These are phyloP conservation scores for Artemisia annua DNA, from an alignment of 129 eudicot genomes.

Conservation along the genomic window DNA sequence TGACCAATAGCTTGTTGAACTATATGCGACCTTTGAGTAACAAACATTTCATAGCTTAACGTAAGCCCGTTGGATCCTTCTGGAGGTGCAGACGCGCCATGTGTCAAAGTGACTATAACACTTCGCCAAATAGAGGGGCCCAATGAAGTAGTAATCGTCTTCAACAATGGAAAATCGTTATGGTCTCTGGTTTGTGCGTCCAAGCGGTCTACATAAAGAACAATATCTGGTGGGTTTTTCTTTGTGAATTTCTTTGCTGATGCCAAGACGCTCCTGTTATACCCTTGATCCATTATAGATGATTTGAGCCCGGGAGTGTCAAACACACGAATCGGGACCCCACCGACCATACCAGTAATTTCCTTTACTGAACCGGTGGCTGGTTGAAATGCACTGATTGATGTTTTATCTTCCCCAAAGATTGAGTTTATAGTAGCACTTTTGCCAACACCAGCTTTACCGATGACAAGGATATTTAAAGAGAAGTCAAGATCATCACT, in stretches of 20 bases:
- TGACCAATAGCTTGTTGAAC: slow-evolving; percentile 92
- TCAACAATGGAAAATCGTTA: slow-evolving; percentile 77
- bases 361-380: slow-evolving; percentile 65
- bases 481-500: slow-evolving; percentile 64
- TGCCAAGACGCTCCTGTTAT: slow-evolving; percentile 65
- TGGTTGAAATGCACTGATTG: slow-evolving; percentile 68
- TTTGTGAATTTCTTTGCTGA: slow-evolving; percentile 70
- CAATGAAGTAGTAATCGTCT: slow-evolving; percentile 56
- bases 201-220: slow-evolving; percentile 86
- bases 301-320: slow-evolving; percentile 92
- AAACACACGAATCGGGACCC: slow-evolving; percentile 70
- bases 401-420: slow-evolving; percentile 79
- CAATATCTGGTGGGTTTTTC: slow-evolving; percentile 70
- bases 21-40: slow-evolving; percentile 86
- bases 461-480: slow-evolving; percentile 70
- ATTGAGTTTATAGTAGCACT: slow-evolving; percentile 94
- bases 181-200: slow-evolving; percentile 91
- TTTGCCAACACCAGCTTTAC: slow-evolving; percentile 97
- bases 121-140: slow-evolving; percentile 85
- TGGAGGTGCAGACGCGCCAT: slow-evolving; percentile 92
- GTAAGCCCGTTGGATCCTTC: slow-evolving; percentile 94
- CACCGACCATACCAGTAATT: slow-evolving; percentile 63
- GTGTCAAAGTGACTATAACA: slow-evolving; percentile 84
- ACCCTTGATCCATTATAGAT: slow-evolving; percentile 72
- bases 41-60: slow-evolving; percentile 86